Percentiles rank a stretch among this genome's conserved stretches.
phyloP scores from a whole-genome alignment of 2,329 filamentous ascomycete genomes.

The Trichoderma cornu-damae region DNA sequence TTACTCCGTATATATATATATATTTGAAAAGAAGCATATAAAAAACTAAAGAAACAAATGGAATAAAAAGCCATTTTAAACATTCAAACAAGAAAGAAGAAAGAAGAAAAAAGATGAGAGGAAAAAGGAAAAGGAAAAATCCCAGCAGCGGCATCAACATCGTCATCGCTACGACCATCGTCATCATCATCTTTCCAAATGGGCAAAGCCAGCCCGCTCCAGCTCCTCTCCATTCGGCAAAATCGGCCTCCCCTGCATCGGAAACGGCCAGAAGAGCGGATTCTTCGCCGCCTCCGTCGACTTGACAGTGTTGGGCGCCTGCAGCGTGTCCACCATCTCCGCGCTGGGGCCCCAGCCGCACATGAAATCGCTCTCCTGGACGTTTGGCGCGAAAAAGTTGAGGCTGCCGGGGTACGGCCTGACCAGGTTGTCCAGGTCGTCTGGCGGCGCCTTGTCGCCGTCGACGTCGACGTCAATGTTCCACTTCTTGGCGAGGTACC shows the following conservation, averaged over 20 bases:
- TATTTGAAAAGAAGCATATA: too few species aligned
- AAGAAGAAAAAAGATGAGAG: not conserved
- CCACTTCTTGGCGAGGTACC: constrained; percentile 55
- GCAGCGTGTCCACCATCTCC: constrained; percentile 19
- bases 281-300: constrained; percentile 43
- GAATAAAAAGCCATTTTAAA: too few species aligned
- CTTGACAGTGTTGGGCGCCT: constrained; percentile 22
- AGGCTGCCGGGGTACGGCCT: constrained; percentile 47
- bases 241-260: constrained; percentile 54
- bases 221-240: constrained; percentile 44
- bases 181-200: constrained; percentile 27
- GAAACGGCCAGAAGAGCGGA: constrained; percentile 57
- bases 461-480: constrained; percentile 48
- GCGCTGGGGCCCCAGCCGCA: constrained; percentile 40
- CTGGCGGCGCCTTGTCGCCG: constrained; percentile 26
- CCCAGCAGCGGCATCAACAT: too few species aligned
- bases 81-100: not conserved
- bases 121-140: not conserved
- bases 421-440: constrained; percentile 40
- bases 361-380: constrained; percentile 45
- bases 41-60: too few species aligned
- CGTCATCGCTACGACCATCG: too few species aligned
- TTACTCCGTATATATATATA: too few species aligned
- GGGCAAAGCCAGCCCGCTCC: constrained; percentile 48
- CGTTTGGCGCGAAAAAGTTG: constrained; percentile 53